Conservation (phyloP, 2,329 filamentous ascomycete genomes). For the Ophiostoma sp. region DNA sequence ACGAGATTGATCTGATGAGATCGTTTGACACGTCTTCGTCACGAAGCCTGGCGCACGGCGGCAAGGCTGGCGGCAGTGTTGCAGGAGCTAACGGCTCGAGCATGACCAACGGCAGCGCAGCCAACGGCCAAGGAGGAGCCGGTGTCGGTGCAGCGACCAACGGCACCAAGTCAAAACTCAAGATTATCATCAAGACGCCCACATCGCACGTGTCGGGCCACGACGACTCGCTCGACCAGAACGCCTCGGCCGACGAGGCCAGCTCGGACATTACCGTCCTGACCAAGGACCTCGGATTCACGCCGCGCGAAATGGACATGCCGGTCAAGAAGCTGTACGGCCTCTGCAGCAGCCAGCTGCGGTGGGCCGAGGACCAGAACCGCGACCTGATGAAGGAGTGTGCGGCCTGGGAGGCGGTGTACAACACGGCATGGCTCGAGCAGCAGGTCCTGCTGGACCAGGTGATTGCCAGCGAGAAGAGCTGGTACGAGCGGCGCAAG, state of each 20-base stretch:
- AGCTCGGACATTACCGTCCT: conserved; percentile 54
- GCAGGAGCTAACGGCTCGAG: conserved; percentile 7
- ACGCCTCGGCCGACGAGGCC: conserved; percentile 39
- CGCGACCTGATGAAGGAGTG: conserved; percentile 60
- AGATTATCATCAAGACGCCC: conserved; percentile 59
- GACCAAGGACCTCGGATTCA: conserved; percentile 57
- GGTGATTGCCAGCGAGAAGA: conserved; percentile 60
- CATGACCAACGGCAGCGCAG: conserved; percentile 7
- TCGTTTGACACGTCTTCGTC: conserved; percentile 69
- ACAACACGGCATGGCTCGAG: conserved; percentile 69
- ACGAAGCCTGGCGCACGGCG: conserved; percentile 57
- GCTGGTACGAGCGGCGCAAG: conserved; percentile 56
- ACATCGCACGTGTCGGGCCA: conserved; percentile 54
- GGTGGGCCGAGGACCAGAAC: conserved; percentile 65
- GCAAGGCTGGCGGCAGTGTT: conserved; percentile 24
- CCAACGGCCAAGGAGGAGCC: background rate
- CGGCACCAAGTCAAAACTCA: conserved; percentile 47
- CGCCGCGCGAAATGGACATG: conserved; percentile 57
- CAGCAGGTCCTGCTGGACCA: conserved; percentile 77
- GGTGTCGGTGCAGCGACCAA: conserved; percentile 32
- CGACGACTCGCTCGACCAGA: conserved; percentile 46
- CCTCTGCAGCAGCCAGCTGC: conserved; percentile 64
- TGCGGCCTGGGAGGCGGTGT: conserved; percentile 59
- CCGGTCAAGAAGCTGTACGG: conserved; percentile 56
- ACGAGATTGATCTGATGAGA: conserved; percentile 91